Base-by-base conservation (phyloP, 345 rosid genomes). In the Eucalyptus grandis region DNA sequence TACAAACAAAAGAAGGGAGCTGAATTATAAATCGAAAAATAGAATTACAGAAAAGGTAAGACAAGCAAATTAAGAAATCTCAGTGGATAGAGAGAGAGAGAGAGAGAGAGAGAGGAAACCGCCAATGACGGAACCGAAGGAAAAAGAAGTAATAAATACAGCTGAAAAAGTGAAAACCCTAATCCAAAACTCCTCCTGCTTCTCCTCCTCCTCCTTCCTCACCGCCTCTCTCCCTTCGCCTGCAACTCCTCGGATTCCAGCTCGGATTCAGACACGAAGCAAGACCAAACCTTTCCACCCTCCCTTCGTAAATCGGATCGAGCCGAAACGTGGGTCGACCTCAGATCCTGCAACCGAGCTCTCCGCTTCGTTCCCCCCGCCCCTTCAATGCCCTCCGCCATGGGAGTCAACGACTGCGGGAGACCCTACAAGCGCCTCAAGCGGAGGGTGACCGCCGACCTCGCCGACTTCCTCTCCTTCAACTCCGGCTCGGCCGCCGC, bases 391-490 rank as follows among this genome's bases (percentile, higher is more conserved):
- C 82, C 82, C 82, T 40, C 85, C 47, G 85, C 85, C 85, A 77
- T 77, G 85, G 85, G 85, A 77, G 85, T 77, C 47, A 77, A 77
- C 85, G 85, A 77, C 85, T 40, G 85, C 30, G 85, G 85, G 85
- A 86, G 92, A 37, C 93, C 93, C 7, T 67, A 88, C 44, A 91
- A 92, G 89, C 88, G 90, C 49, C 62, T 89, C 69, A 88, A 82
- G 87, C 60, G 90, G 56, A 89, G 93, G 30, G 91, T 91, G 44
- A 90, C 90, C 43, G 92, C 93, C n/a, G 88, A 91, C 88, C 92
- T 90, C 82, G 87, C 93, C 37, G 88, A 91, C 87, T 90, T 90
- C 83, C 87, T 89, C 91, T 90, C 91, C 88, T 87, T 92, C 88
- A 83, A 58, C 83, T 16, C 90, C 34, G 89, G 87, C 86, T 90